A percentile compares a stretch with the other conserved stretches of the same genome.
Evolutionary conservation across 805 yeast genomes (phyloP).

Genomic region (Wickerhamiella cacticola): DNA sequence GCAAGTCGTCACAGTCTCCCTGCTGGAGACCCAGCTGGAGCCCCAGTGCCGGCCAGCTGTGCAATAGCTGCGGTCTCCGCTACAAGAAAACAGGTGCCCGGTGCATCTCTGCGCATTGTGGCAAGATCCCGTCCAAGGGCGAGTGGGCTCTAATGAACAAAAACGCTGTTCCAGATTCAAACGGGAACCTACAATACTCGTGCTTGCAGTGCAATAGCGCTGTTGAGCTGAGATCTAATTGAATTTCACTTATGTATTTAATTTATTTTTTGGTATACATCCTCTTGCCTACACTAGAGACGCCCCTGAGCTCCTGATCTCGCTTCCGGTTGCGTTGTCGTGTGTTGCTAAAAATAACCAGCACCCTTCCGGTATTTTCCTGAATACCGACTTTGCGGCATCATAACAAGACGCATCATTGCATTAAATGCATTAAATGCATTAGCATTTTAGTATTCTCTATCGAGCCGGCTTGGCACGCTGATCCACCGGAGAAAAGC

Average conservation of each 20-base stretch:
- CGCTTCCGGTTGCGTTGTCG: too few relatives aligned
- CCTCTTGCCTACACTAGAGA: too few relatives aligned
- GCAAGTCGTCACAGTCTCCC: slow-evolving; percentile 84
- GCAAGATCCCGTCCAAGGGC: slow-evolving; percentile 89
- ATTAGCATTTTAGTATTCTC: too few relatives aligned
- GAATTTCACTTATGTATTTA: not conserved
- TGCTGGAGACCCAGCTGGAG: slow-evolving; percentile 99
- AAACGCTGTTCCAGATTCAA: slow-evolving; percentile 39
- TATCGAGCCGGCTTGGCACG: too few relatives aligned
- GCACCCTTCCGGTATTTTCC: too few relatives aligned
- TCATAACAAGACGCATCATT: too few relatives aligned
- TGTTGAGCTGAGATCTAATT: slow-evolving; percentile 31
- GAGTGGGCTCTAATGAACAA: slow-evolving; percentile 83
- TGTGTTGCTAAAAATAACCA: too few relatives aligned
- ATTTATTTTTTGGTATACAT: not conserved
- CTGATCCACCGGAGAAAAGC: too few relatives aligned
- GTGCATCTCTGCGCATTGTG: slow-evolving; percentile 63
- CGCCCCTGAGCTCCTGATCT: too few relatives aligned
- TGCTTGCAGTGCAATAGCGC: slow-evolving; percentile 52
- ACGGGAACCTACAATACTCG: slow-evolving; percentile 26
- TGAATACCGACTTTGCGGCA: not conserved
- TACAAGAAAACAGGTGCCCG: slow-evolving; percentile 90
- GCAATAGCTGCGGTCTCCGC: slow-evolving; percentile 91
- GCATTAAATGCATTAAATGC: too few relatives aligned
- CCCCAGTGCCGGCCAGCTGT: slow-evolving; percentile 77